Conservation (phyloP, 1,284 basidiomycete genomes). For the Trametes polyzona region DNA sequence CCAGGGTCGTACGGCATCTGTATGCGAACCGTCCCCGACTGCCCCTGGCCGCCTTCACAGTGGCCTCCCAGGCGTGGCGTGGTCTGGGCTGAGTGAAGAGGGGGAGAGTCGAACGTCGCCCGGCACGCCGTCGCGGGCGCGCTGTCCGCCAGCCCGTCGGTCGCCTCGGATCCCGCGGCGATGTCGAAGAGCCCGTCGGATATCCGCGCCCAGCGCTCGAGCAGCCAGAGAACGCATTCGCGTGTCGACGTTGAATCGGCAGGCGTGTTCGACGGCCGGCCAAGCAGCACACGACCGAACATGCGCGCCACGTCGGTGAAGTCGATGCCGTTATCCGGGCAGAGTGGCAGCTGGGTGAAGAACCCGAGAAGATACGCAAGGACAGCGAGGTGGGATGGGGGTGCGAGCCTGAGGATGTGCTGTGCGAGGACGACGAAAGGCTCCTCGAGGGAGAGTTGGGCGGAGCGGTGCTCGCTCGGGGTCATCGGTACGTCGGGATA, state of each 20-base stretch:
- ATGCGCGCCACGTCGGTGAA: constrained; percentile 37
- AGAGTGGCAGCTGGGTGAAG: constrained; percentile 46
- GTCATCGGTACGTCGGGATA: constrained; percentile 6
- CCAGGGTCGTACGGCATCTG: constrained; percentile 10
- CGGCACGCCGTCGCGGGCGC: neutral
- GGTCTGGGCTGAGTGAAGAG: neutral
- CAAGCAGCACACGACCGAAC: constrained; percentile 37
- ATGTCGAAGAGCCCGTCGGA: constrained; percentile 33
- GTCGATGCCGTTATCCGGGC: constrained; percentile 38
- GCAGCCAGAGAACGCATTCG: constrained; percentile 35
- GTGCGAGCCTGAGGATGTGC: constrained; percentile 62
- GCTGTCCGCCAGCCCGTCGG: neutral
- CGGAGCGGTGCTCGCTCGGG: constrained; percentile 9
- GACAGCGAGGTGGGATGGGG: constrained; percentile 57
- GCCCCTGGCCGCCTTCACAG: neutral
- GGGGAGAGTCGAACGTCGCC: neutral
- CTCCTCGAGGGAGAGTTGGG: constrained; percentile 27
- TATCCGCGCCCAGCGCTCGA: constrained; percentile 36
- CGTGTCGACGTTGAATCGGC: constrained; percentile 20
- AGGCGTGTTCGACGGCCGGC: too few species aligned
- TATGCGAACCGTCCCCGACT: neutral
- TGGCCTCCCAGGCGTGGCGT: neutral
- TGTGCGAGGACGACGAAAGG: constrained; percentile 50
- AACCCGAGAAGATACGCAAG: constrained; percentile 68
- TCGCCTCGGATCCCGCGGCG: neutral